A percentile compares a stretch with the other conserved stretches of the same genome.
Evolutionary conservation across 768 basidiomycete species (phyloP).

Genomic region (Termitomyces sp.): DNA sequence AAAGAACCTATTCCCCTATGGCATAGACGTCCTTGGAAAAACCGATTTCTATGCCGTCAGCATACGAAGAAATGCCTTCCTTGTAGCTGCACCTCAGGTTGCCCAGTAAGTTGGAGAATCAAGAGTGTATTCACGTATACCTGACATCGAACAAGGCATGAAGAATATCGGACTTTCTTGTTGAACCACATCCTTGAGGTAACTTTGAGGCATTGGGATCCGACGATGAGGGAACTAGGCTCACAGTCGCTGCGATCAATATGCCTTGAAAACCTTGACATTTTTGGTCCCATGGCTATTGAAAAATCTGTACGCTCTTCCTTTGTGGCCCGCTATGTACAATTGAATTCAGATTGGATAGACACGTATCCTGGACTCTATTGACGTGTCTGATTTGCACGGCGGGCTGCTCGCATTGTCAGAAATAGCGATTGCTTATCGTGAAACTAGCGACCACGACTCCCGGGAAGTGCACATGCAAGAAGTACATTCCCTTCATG

Average conservation of each 20-base stretch:
- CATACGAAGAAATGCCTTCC: conserved; percentile 77
- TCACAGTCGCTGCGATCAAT: conserved; percentile 72
- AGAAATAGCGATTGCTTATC: conserved; percentile 67
- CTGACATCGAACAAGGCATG: conserved; percentile 50
- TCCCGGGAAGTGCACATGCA: conserved; percentile 35
- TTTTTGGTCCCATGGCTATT: conserved; percentile 47
- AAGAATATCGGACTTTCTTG: conserved; percentile 67
- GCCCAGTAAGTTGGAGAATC: conserved; percentile 59
- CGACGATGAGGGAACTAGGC: conserved; percentile 70
- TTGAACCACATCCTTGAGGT: conserved; percentile 71
- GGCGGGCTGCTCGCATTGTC: conserved; percentile 74
- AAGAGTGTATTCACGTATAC: background rate
- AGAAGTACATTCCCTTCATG: conserved; percentile 35
- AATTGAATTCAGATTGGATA: conserved; percentile 21
- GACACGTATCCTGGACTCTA: conserved; percentile 55
- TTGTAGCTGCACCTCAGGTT: conserved; percentile 82
- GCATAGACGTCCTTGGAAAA: conserved; percentile 88
- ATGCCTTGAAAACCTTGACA: conserved; percentile 55
- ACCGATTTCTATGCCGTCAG: conserved; percentile 96
- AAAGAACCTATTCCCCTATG: conserved; percentile 88
- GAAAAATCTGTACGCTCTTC: conserved; percentile 43
- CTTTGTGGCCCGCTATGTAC: background rate
- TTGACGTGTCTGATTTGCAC: conserved; percentile 72
- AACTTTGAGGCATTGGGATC: conserved; percentile 88
- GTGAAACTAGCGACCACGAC: conserved; percentile 24